phyloP scores from a whole-genome alignment of 345 rosid genomes.

The Luvunga scandens region DNA sequence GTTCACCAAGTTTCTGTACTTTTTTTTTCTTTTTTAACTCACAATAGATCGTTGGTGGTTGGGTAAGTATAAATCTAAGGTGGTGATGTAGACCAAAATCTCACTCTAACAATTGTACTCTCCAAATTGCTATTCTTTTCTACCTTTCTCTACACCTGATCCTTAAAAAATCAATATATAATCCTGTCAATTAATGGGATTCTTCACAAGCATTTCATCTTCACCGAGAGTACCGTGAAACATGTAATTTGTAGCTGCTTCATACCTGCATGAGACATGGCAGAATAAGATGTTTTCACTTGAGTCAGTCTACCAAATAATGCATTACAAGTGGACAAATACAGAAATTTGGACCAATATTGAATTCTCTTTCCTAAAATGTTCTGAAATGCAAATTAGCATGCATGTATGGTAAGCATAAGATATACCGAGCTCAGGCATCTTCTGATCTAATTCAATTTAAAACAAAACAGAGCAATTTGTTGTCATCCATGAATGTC shows the following conservation, averaged over 20 bases:
- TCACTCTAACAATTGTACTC: neutral
- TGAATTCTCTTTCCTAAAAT: neutral
- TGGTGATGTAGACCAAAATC: neutral
- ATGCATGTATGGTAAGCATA: neutral
- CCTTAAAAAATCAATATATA: neutral
- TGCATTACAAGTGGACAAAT: neutral
- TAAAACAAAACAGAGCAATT: neutral
- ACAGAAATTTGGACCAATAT: neutral
- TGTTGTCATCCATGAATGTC: neutral
- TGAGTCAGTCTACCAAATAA: neutral
- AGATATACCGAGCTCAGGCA: neutral
- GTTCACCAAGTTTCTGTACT: neutral
- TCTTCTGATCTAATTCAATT: neutral
- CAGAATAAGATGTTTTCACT: neutral
- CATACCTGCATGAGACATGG: conserved; percentile 18
- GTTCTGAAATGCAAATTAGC: neutral
- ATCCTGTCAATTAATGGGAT: conserved; percentile 8
- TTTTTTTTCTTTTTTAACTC: neutral
- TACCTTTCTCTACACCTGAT: neutral
- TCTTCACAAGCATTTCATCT: neutral
- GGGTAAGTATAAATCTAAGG: neutral
- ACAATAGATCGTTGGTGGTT: conserved; percentile 13
- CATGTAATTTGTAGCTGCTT: neutral
- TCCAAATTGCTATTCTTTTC: neutral
- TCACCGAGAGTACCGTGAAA: neutral